Evolutionary conservation across 352 stramenopile species (phyloP), one percentile per base, ranked within the genome.

Genomic region (Hyaloperonospora brassicae): DNA sequence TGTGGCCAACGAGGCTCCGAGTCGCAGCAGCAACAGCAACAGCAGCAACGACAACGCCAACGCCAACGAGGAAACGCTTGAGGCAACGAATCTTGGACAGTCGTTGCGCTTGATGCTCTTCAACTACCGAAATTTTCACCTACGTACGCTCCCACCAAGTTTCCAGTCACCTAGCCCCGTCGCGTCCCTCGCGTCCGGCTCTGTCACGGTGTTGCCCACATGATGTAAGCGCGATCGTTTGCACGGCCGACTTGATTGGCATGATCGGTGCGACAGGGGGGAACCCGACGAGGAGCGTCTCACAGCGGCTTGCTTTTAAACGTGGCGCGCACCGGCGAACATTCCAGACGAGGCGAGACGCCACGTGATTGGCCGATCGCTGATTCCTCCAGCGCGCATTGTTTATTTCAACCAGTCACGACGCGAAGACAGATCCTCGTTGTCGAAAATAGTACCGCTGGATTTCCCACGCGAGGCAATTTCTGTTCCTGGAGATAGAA

Each of bases 401-500:
- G n/a, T 34, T 4, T n/a, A 21, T 40, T 49, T 49, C 23, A 43
- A 38, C 59, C 59, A 66, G 23, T 66, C 24, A 50, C 1, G 22
- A 38, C 6, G 5, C 40, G 9, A 21, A 23, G 60, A 59, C 24
- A 21, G 44, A 11, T 55, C 55, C 23, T 51, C 27, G 27, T 42
- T 31, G 7, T 12, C 22, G 23, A 17, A 64, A 57, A 69, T 66
- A 66, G 65, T 69, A 30, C 25, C 47, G 25, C 61, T 69, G 61
- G 61, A 69, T 69, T 53, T 58, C 52, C 25, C 43, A 51, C 35
- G 44, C 27, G 4, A 8, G 27, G 27, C 27, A 8, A 34, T 4
- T 34, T 34, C 27, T 8, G 27, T 34, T 8, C 4, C 27, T 34
- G 17, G 17, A 17, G 17, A 34, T 34, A 34, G 27, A 9, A 8